Conservation (phyloP, 177 flowering plant species). For the Tripterygium wilfordii region DNA sequence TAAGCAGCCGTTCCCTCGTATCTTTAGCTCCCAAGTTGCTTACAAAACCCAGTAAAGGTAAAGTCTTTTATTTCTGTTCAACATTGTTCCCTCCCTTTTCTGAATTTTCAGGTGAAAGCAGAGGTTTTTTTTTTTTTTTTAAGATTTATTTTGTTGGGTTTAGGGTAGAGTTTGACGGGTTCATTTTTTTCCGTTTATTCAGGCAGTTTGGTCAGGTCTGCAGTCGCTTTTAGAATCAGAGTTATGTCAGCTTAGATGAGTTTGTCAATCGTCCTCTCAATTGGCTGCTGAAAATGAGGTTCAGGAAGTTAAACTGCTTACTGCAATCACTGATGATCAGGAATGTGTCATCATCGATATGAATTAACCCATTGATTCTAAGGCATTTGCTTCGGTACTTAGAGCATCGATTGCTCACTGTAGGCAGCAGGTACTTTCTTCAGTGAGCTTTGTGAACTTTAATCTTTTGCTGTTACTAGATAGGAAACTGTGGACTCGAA, state of each 20-base stretch:
- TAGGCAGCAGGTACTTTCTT: slow-evolving; percentile 27
- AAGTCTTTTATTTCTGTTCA: no score
- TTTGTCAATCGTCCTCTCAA: background rate
- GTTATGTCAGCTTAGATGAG: slow-evolving; percentile 6
- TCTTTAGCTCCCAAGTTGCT: no score
- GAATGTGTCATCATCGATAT: slow-evolving; percentile 46
- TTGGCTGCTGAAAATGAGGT: slow-evolving; percentile 1
- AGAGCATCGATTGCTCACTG: slow-evolving; percentile 36
- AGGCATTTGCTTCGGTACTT: slow-evolving; percentile 24
- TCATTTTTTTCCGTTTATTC: background rate
- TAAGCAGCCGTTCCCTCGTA: no score
- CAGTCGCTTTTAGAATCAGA: background rate
- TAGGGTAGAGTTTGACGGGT: background rate
- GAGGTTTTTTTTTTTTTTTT: no score
- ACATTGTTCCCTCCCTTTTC: no score
- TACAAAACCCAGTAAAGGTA: no score
- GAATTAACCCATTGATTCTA: slow-evolving; percentile 31
- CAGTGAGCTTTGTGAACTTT: background rate
- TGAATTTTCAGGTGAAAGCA: no score
- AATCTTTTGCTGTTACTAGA: background rate
- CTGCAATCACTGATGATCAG: slow-evolving; percentile 25
- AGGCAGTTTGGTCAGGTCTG: slow-evolving; percentile 4
- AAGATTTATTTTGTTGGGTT: no score
- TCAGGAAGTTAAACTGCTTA: slow-evolving; percentile 9
- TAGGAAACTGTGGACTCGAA: background rate